phyloP scores from a whole-genome alignment of 2,329 filamentous ascomycete species.

The Cercospora citrullina region DNA sequence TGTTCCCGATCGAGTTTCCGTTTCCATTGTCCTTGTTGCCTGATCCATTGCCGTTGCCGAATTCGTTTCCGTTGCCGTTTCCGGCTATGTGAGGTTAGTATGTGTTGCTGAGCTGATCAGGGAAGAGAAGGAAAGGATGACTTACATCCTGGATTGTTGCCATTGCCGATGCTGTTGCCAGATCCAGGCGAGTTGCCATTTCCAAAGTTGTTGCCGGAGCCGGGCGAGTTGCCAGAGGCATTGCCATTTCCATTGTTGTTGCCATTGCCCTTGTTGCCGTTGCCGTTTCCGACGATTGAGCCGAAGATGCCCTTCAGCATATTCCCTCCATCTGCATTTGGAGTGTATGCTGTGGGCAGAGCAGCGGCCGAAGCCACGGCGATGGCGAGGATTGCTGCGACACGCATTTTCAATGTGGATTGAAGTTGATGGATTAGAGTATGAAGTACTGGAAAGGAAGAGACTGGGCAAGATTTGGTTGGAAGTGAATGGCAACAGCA shows the following conservation, averaged over 20 bases:
- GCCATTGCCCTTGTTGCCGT: conserved; percentile 8
- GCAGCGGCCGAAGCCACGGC: conserved; percentile 11
- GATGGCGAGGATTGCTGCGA: conserved; percentile 6
- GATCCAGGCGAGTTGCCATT: conserved; percentile 4
- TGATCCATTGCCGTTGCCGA: neutral
- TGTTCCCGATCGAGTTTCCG: conserved; percentile 9
- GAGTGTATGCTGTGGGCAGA: neutral
- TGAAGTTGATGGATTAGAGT: neutral
- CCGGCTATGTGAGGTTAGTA: neutral
- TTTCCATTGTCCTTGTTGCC: conserved; percentile 13
- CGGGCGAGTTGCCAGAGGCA: neutral
- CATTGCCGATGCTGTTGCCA: conserved; percentile 7
- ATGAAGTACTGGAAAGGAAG: neutral
- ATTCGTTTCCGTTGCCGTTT: neutral
- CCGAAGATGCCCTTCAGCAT: conserved; percentile 12
- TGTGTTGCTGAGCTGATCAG: neutral
- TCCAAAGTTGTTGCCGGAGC: neutral
- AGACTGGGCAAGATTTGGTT: neutral
- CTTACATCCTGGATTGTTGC: conserved; percentile 1
- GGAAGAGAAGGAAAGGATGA: neutral
- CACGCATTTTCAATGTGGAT: conserved; percentile 4
- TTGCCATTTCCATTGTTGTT: neutral
- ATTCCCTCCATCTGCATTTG: neutral
- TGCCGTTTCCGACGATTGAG: conserved; percentile 14
- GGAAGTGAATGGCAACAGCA: neutral